Evolutionary conservation across 805 yeast species (phyloP), one percentile per base, ranked within the genome.

Genomic region (Komagataella populi): DNA sequence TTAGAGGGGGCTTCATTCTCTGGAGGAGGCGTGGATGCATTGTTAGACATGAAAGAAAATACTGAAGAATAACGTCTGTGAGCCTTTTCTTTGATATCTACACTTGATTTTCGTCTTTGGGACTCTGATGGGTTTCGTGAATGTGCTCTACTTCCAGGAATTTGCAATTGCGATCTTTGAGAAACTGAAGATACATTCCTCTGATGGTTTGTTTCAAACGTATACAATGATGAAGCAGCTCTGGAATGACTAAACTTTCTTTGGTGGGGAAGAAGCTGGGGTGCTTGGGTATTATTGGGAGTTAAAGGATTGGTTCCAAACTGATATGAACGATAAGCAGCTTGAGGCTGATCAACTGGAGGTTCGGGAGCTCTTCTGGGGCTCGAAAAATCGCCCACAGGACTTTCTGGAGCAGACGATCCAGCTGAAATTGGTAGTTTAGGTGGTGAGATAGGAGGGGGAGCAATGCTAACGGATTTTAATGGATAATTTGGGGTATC

Each of bases 331-430:
- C 55, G 55, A 24, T 46, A 45, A n/a, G 48, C 14, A 20, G 30
- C 30, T 18, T 23, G 43, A 46, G 64, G 63, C 10, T 54, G 51
- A 30, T 65, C 66, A 1, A 71, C 58, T 2, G 89, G 89, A 0
- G 88, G 88, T 50, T 74, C 74, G 1, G 90, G 90, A 0, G 88
- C 86, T 58, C 71, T 80, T 64, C 88, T 72, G n/a, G 88, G 87
- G 0, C 88, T 82, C 17, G 72, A 64, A 60, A 82, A 83, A 43
- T 71, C 50, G 3, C 62, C 63, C 3, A 47, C 50, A 16, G 61
- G 55, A 14, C 54, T 51, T 17, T 22, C 20, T 17, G 50, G 46
- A 3, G 52, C 20, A 17, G 56, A 52, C 14, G 60, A 55, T 3
- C 51, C 54, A 7, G 55, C 53, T 4, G 63, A 60, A 8, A 54